Evolutionary conservation across 306 rosid species (phyloP).

Genomic region (Crataegus laevigata): DNA sequence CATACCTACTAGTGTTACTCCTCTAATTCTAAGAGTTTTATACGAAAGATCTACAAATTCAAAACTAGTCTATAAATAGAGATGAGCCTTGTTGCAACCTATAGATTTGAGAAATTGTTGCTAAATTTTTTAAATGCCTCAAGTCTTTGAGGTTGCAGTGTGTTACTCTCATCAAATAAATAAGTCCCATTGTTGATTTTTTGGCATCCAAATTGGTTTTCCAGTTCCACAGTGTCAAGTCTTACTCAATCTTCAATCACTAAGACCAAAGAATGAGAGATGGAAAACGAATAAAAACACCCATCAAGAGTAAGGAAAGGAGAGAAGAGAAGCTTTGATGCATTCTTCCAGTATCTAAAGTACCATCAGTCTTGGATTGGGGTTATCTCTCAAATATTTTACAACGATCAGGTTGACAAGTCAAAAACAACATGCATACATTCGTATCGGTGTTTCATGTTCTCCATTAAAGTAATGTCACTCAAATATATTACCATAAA

Average conservation of each 20-base stretch:
- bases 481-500: background rate
- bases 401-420: background rate
- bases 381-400: background rate
- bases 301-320: background rate
- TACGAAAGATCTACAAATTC: background rate
- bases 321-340: background rate
- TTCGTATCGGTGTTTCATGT: background rate
- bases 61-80: background rate
- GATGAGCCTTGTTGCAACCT: no score
- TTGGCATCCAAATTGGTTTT: no score
- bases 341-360: background rate
- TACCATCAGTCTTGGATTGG: background rate
- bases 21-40: background rate
- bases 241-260: background rate
- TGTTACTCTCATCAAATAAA: no score
- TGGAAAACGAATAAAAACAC: no score
- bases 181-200: no score
- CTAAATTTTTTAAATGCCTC: no score
- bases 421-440: background rate
- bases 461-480: background rate
- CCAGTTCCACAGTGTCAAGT: background rate
- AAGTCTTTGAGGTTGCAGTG: no score
- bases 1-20: background rate
- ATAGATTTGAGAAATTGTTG: no score
- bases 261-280: background rate